Conservation (phyloP, 1,284 basidiomycete species). For the Tylopilus sp. region DNA sequence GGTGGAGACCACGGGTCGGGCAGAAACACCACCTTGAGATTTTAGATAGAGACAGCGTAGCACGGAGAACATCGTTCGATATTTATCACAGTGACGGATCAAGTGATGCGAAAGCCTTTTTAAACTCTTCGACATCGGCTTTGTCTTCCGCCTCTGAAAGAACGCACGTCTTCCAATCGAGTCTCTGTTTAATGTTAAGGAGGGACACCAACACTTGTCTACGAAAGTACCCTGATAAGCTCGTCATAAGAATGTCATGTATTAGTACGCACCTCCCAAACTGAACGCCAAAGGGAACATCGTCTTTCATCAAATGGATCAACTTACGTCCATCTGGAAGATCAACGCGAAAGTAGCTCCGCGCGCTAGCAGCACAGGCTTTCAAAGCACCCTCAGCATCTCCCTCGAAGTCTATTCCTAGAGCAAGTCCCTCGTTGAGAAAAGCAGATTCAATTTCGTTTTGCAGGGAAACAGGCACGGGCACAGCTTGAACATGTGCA, state of each 20-base stretch:
- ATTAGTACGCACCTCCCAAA: slow-evolving; percentile 77
- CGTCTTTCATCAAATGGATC: slow-evolving; percentile 78
- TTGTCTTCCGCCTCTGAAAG: slow-evolving; percentile 79
- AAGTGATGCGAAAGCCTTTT: slow-evolving; percentile 73
- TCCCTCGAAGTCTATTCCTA: slow-evolving; percentile 64
- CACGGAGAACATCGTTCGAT: not conserved
- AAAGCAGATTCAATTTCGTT: slow-evolving; percentile 71
- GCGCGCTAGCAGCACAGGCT: slow-evolving; percentile 48
- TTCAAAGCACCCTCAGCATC: slow-evolving; percentile 64
- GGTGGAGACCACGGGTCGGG: not conserved
- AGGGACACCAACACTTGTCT: slow-evolving; percentile 79
- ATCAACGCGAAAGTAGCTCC: slow-evolving; percentile 87
- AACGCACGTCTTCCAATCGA: slow-evolving; percentile 88
- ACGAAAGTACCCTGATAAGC: slow-evolving; percentile 7
- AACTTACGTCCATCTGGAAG: slow-evolving; percentile 82
- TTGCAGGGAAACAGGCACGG: slow-evolving; percentile 64
- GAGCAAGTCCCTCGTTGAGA: slow-evolving; percentile 56
- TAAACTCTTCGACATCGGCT: slow-evolving; percentile 77
- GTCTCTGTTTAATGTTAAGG: slow-evolving; percentile 68
- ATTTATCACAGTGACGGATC: slow-evolving; percentile 44
- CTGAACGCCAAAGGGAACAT: slow-evolving; percentile 81
- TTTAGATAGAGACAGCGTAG: too few species aligned
- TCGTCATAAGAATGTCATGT: not conserved
- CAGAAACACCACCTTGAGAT: not conserved
- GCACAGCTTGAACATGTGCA: slow-evolving; percentile 86